phyloP scores from a whole-genome alignment of 768 basidiomycete genomes.

The Inosperma sp. region DNA sequence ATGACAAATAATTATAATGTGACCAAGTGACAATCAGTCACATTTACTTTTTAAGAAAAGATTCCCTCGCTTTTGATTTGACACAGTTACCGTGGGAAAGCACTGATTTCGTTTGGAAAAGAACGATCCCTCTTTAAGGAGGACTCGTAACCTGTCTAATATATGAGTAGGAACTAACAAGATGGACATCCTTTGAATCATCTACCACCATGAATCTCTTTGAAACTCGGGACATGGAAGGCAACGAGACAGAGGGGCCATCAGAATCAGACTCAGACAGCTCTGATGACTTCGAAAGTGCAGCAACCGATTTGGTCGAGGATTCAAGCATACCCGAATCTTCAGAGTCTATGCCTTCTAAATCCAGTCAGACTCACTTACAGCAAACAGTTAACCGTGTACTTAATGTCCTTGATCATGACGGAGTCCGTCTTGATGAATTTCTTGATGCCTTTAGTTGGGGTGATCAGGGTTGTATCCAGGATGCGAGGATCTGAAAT shows the following conservation, averaged over 20 bases:
- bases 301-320: background rate
- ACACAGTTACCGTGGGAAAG: too few relatives aligned
- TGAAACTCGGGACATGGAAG: background rate
- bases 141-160: background rate
- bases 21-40: too few relatives aligned
- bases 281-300: background rate
- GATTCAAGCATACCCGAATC: background rate
- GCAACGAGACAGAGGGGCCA: background rate
- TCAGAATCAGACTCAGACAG: background rate
- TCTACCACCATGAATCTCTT: background rate
- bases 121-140: too few relatives aligned
- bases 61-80: too few relatives aligned
- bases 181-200: background rate
- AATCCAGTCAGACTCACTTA: background rate
- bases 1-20: too few relatives aligned
- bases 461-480: constrained; percentile 25
- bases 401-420: constrained; percentile 3
- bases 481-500: constrained; percentile 21
- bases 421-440: constrained; percentile 7
- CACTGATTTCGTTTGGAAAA: too few relatives aligned
- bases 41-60: too few relatives aligned
- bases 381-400: constrained; percentile 1
- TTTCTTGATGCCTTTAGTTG: constrained; percentile 33
- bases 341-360: background rate
- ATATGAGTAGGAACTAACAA: background rate